Evolutionary conservation across 2,329 filamentous ascomycete genomes (phyloP), one percentile per base, ranked within the genome.

Genomic region (Colletotrichum limetticola): DNA sequence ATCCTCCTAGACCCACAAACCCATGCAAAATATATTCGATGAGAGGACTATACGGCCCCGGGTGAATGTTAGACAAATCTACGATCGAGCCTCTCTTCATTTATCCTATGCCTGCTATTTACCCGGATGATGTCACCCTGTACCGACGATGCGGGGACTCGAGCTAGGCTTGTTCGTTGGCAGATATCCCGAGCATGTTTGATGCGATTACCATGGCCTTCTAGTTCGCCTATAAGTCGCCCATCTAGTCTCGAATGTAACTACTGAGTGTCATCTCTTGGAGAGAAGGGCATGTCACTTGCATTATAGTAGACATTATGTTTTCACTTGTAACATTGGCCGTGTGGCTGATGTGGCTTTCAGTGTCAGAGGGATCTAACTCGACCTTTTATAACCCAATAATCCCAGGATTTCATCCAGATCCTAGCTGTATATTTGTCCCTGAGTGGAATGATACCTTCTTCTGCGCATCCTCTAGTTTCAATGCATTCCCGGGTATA

Each of bases 401-500:
- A 4, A 78, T 88, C 2, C 85, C 87, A 2, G 86, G 87, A 5
- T 88, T 84, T 79, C 83, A 88, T 75, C 84, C 86, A 0, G 86
- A 88, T 75, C 86, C 86, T 1, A 84, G 81, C 5, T 86, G 85
- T 68, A 80, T 83, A 14, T 82, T 83, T 64, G 77, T 86, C 49
- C 76, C 77, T 22, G 78, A 84, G 24, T 77, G 78, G 42, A 78
- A 85, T 32, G 81, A 82, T 26, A 86, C 83, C 14, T 88, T 87
- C 76, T 88, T 86, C 77, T 88, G 86, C 74, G 85, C 83, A 6
- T 85, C 85, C 0, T 89, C 87, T 1, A 87, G 85, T 1, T 90
- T 89, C 76, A 85, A 86, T 68, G 81, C 83, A 0, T 89, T 89
- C 74, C 87, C 88, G 0, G 87, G 87, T 0, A 79, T 89, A 11